These are phyloP conservation scores for Poa pratensis DNA, from an alignment of 176 grass and related monocot species.

Conservation along the genomic window DNA sequence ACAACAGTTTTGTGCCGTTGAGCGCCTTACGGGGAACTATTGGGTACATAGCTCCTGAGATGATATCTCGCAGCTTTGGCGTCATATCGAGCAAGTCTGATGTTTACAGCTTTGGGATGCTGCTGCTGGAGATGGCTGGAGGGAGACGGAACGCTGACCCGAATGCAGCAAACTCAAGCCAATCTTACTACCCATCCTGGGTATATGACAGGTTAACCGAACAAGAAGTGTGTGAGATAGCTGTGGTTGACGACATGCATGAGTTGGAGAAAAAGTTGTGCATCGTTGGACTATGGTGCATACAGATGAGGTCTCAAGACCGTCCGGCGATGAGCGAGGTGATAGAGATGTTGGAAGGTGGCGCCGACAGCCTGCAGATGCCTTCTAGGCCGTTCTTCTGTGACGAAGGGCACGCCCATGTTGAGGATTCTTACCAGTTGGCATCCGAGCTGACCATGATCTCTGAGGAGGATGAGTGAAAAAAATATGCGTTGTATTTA, in stretches of 20 bases:
- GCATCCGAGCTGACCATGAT: no score
- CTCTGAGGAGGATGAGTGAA: no score
- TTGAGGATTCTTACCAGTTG: no score
- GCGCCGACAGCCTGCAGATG: no score
- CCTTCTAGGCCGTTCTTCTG: no score
- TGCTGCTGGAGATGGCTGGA: neutral
- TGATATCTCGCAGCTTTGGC: neutral
- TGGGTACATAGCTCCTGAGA: neutral
- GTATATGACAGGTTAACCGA: neutral
- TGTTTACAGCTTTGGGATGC: neutral
- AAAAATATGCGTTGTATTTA: no score
- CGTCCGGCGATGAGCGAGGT: conserved; percentile 44
- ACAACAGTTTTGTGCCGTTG: neutral
- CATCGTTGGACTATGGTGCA: conserved; percentile 50
- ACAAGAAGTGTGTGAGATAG: neutral
- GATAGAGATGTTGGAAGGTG: neutral
- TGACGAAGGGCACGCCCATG: no score
- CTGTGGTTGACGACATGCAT: neutral
- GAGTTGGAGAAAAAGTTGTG: conserved; percentile 51
- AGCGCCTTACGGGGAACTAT: neutral
- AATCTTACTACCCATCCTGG: neutral
- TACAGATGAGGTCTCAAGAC: conserved; percentile 43
- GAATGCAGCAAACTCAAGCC: neutral
- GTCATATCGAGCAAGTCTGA: neutral
- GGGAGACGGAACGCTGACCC: neutral